Conservation (phyloP, 495 filamentous ascomycete species). For the Durotheca rogersii region DNA sequence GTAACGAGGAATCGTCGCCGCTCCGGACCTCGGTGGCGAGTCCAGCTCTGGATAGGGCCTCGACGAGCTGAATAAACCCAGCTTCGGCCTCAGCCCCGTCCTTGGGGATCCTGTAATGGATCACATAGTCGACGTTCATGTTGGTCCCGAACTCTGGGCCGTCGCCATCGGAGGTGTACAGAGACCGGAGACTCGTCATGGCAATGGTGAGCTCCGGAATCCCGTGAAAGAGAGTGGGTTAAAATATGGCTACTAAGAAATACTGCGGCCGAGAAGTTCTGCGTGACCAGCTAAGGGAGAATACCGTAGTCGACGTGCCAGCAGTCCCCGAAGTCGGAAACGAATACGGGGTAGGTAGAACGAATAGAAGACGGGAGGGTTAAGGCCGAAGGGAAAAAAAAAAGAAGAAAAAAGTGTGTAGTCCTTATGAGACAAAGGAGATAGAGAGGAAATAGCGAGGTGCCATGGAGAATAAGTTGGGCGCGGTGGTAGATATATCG, state of each 20-base stretch:
- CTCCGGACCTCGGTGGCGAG: conserved; percentile 82
- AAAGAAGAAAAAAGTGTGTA: not conserved
- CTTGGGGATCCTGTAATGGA: conserved; percentile 71
- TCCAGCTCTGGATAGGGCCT: conserved; percentile 69
- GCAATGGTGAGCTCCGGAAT: not conserved
- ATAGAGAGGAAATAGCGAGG: no score
- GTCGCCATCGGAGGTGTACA: conserved; percentile 35
- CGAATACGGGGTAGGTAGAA: not conserved
- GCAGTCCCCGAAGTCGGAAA: no score
- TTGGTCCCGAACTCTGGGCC: conserved; percentile 40
- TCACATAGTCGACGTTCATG: conserved; percentile 82
- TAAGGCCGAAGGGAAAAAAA: no score
- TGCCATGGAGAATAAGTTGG: no score
- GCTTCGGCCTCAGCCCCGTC: conserved; percentile 65
- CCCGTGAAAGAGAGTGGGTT: no score
- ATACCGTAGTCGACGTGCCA: not conserved
- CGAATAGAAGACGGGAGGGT: no score
- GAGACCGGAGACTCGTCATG: conserved; percentile 40
- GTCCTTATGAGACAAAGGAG: not conserved
- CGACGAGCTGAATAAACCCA: conserved; percentile 73
- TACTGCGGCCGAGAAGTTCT: not conserved
- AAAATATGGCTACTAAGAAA: no score
- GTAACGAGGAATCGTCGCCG: conserved; percentile 71
- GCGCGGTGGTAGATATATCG: no score
- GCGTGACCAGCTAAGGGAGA: not conserved